Base-by-base conservation (phyloP, 23 red algal species). In the Gracilaria caudata region DNA sequence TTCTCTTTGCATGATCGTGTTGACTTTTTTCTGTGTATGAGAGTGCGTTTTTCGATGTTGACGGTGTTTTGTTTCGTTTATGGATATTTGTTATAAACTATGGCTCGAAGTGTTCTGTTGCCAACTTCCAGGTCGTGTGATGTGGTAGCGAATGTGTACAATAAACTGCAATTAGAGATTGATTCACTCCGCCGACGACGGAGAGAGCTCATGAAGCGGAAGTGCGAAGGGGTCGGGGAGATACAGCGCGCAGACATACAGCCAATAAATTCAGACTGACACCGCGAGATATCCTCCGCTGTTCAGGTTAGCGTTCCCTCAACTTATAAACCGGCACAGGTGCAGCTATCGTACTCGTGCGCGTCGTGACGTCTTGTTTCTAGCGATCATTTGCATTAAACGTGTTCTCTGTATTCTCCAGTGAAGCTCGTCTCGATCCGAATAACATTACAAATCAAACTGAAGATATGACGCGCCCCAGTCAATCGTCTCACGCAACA, bases 31-130 rank as follows among this genome's bases (percentile, higher is more conserved):
- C 30, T 66, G 61, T 30, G 12, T 8, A 14, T 51, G 46, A 7
- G 14, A 57, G 61, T 66, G 61, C 61, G 61, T 35, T 66, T 66
- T 66, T 66, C 61, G 61, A 35, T 66, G 61, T 35, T 66, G 61
- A 66, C 16, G 61, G 28, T 33, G 61, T 66, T 5, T 66, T 66
- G 30, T 66, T 17, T 36, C 36, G 61, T 33, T 35, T 6, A 33
- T 35, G 61, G 61, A 66, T 26, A 36, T 17, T n/a, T 66, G 25
- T 7, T 36, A 35, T 66, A 19, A 35, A 66, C 6, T 66, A 35
- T 19, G 29, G 28, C 10, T 5, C 28, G 13, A 0, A 25, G 23
- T 33, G 25, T 66, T 66, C 36, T 66, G 30, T 66, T 36, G 26
- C 32, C 29, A 66, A 1, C 49, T 16, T 53, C 13, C 1, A 53